A percentile compares a stretch with the other conserved stretches of the same genome.
phyloP scores from a whole-genome alignment of 345 rosid species.

The Aquilaria sinensis region DNA sequence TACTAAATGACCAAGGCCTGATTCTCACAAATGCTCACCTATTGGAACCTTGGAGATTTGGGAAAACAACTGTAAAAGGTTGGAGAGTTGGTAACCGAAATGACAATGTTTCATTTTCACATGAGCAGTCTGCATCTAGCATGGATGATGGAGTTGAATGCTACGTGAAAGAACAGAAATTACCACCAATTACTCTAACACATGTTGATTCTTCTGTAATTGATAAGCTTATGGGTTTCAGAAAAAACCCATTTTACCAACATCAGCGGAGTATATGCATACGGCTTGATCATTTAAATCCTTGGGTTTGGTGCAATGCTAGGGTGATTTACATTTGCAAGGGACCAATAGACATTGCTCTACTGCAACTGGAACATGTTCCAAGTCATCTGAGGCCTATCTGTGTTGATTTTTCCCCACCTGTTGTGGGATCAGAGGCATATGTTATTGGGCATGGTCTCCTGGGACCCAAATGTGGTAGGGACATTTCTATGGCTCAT shows the following conservation, averaged over 20 bases:
- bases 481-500: background rate
- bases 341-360: slow-evolving; percentile 83
- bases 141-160: slow-evolving; percentile 20
- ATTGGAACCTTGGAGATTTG: slow-evolving; percentile 95
- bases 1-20: slow-evolving; percentile 78
- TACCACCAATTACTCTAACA: slow-evolving; percentile 15
- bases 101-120: slow-evolving; percentile 12
- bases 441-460: slow-evolving; percentile 87
- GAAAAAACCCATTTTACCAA: slow-evolving; percentile 26
- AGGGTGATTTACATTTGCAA: slow-evolving; percentile 63
- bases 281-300: slow-evolving; percentile 56
- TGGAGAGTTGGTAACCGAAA: slow-evolving; percentile 20
- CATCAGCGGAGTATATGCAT: slow-evolving; percentile 49
- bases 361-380: slow-evolving; percentile 57
- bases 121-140: slow-evolving; percentile 28
- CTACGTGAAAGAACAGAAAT: slow-evolving; percentile 17
- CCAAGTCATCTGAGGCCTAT: slow-evolving; percentile 56
- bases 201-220: slow-evolving; percentile 19
- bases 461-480: slow-evolving; percentile 86
- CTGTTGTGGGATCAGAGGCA: slow-evolving; percentile 62
- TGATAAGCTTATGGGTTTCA: slow-evolving; percentile 25
- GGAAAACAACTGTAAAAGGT: slow-evolving; percentile 48
- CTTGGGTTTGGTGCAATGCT: slow-evolving; percentile 81
- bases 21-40: slow-evolving; percentile 92
- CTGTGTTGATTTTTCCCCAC: slow-evolving; percentile 36